Percentiles rank a stretch among this genome's conserved stretches.
phyloP scores from a whole-genome alignment of 2,329 filamentous ascomycete species.

The Colletotrichum falcatum region DNA sequence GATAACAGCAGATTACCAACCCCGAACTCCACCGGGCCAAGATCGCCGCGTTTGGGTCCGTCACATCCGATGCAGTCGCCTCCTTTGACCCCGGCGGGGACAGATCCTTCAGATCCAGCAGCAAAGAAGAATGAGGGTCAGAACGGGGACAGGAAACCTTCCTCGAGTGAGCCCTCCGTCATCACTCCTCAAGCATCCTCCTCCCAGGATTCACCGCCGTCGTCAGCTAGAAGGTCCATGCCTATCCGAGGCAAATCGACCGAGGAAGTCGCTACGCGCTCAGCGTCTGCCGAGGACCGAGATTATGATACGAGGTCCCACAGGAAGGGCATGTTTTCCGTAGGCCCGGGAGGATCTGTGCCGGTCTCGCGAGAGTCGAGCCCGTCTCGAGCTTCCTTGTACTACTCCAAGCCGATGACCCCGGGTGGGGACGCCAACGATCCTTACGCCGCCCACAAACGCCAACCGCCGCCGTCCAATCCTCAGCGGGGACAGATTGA shows the following conservation, averaged over 20 bases:
- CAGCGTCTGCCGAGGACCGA: slow-evolving; percentile 55
- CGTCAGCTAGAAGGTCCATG: slow-evolving; percentile 54
- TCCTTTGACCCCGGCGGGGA: slow-evolving; percentile 87
- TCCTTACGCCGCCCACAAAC: slow-evolving; percentile 86
- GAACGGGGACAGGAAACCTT: slow-evolving; percentile 48
- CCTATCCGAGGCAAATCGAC: slow-evolving; percentile 58
- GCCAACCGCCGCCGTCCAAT: slow-evolving; percentile 75
- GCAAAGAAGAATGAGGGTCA: slow-evolving; percentile 48
- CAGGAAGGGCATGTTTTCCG: slow-evolving; percentile 66
- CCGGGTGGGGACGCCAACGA: slow-evolving; percentile 85
- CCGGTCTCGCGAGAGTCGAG: slow-evolving; percentile 72
- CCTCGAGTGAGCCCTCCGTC: slow-evolving; percentile 56
- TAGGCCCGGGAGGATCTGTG: slow-evolving; percentile 63
- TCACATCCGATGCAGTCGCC: slow-evolving; percentile 84
- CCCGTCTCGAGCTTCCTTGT: slow-evolving; percentile 72
- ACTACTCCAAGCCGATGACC: slow-evolving; percentile 80
- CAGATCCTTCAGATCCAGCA: slow-evolving; percentile 59
- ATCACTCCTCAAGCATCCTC: slow-evolving; percentile 77
- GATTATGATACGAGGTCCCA: slow-evolving; percentile 55
- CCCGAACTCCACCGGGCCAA: slow-evolving; percentile 72
- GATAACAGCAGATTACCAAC: slow-evolving; percentile 74
- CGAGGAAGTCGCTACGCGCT: slow-evolving; percentile 56
- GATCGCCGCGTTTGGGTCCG: slow-evolving; percentile 76
- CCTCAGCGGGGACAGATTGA: slow-evolving; percentile 75
- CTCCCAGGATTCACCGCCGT: slow-evolving; percentile 62